Base-by-base conservation (phyloP, 805 yeast genomes). In the Candida insectalens region DNA sequence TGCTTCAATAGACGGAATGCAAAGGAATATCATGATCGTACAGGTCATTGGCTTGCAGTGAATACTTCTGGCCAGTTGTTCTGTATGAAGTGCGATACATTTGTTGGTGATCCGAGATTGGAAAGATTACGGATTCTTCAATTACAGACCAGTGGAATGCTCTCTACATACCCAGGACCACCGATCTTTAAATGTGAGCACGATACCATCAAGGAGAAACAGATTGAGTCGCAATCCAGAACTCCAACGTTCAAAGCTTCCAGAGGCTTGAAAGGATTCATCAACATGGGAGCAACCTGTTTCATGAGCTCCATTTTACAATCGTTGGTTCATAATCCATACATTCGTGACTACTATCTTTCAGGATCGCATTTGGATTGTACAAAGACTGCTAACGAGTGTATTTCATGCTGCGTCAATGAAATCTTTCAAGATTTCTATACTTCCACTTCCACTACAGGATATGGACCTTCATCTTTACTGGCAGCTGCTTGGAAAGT, bases 281-380 rank as follows among this genome's bases (percentile, higher is more conserved):
- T 85, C 33, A 89, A 89, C 54, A 75, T 89, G 77, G 99, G 99
- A 0, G 83, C 98, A 0, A 92, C 98, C 0, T 92, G 99, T 61
- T 92, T 85, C 60, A 89, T 92, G 84, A 83, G 95, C 45, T 81
- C 89, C 25, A 75, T 88, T n/a, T 58, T 92, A 27, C 99, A 92
- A 60, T 74, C 94, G 0, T 59, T 89, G 33, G 63, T 92, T 28
- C 98, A 92, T 55, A 92, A 92, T 50, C 97, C 98, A 5, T 66
- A 84, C 37, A 70, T 92, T 28, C 71, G 89, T 38, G 72, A 77
- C 47, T 79, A 78, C 42, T 87, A 83, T 47, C 66, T 92, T 53
- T 65, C 77, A 18, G 94, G 88, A 28, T 65, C 69, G 25, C 95
- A 85, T 57, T 67, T 66, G 46, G 59, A 71, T 43, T 76, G 85